phyloP scores from a whole-genome alignment of 192 early-diverging fungal species.

The Entomortierella beljakovae region DNA sequence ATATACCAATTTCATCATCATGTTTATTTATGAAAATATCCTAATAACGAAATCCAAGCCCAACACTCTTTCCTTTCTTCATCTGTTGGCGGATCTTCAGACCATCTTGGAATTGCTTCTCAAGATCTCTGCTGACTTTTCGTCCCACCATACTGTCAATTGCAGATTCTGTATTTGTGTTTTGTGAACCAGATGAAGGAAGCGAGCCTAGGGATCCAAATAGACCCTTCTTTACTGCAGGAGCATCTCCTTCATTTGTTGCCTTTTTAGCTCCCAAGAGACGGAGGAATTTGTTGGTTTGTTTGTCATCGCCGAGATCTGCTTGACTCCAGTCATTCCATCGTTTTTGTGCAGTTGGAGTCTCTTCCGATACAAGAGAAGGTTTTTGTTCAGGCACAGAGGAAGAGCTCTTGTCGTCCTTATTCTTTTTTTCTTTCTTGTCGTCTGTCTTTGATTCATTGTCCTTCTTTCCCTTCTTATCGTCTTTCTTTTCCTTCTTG shows the following conservation, averaged over 20 bases:
- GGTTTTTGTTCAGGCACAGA: constrained; percentile 5
- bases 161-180: constrained; percentile 48
- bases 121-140: constrained; percentile 65
- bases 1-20: neutral
- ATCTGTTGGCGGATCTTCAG: constrained; percentile 63
- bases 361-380: constrained; percentile 10
- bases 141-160: constrained; percentile 64
- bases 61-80: constrained; percentile 62
- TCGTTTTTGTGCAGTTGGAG: constrained; percentile 25
- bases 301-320: constrained; percentile 62
- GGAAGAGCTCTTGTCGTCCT: constrained; percentile 11
- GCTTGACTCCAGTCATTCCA: constrained; percentile 78
- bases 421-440: constrained; percentile 37
- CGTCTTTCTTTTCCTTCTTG: constrained; percentile 27
- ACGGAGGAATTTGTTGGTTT: constrained; percentile 73
- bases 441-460: constrained; percentile 13
- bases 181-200: constrained; percentile 3
- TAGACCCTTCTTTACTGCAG: constrained; percentile 43
- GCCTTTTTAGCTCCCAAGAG: constrained; percentile 69
- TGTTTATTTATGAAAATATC: neutral
- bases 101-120: constrained; percentile 69
- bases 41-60: constrained; percentile 60
- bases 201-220: constrained; percentile 53
- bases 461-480: neutral
- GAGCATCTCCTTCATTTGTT: constrained; percentile 4